Evolutionary conservation across 768 basidiomycete species (phyloP).

Genomic region (Clitopilus passeckerianus): DNA sequence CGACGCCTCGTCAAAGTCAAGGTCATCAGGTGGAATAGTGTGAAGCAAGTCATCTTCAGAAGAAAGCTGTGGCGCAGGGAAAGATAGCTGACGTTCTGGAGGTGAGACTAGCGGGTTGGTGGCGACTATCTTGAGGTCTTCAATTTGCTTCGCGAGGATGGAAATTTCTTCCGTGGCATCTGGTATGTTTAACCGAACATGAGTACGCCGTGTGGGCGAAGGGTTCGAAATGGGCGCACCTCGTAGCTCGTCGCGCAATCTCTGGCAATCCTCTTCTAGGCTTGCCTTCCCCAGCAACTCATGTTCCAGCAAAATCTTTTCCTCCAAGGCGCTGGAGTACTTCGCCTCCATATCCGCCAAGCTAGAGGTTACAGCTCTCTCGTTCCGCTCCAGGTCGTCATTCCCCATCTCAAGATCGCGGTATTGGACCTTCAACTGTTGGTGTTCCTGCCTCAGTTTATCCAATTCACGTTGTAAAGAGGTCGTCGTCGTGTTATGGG

Average conservation of each 20-base stretch:
- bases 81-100: not conserved
- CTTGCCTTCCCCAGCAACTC: slow-evolving; percentile 89
- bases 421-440: slow-evolving; percentile 65
- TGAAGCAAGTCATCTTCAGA: slow-evolving; percentile 56
- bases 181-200: slow-evolving; percentile 24
- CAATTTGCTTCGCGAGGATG: slow-evolving; percentile 75
- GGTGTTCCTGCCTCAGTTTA: slow-evolving; percentile 69
- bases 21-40: slow-evolving; percentile 54
- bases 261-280: slow-evolving; percentile 86
- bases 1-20: slow-evolving; percentile 46
- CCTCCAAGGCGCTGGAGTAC: slow-evolving; percentile 88
- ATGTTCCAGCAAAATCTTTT: slow-evolving; percentile 96
- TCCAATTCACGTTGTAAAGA: slow-evolving; percentile 93
- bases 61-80: slow-evolving; percentile 6
- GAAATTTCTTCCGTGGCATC: slow-evolving; percentile 84
- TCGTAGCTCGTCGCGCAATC: slow-evolving; percentile 88
- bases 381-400: slow-evolving; percentile 94
- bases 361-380: slow-evolving; percentile 80
- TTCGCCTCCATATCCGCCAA: slow-evolving; percentile 82
- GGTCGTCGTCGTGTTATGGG: slow-evolving; percentile 84
- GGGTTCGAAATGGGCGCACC: slow-evolving; percentile 41
- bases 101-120: slow-evolving; percentile 20
- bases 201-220: not conserved
- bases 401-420: slow-evolving; percentile 96
- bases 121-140: slow-evolving; percentile 17